Evolutionary conservation across 176 grass and related monocot genomes (phyloP).

Genomic region (Triticum monococcum): DNA sequence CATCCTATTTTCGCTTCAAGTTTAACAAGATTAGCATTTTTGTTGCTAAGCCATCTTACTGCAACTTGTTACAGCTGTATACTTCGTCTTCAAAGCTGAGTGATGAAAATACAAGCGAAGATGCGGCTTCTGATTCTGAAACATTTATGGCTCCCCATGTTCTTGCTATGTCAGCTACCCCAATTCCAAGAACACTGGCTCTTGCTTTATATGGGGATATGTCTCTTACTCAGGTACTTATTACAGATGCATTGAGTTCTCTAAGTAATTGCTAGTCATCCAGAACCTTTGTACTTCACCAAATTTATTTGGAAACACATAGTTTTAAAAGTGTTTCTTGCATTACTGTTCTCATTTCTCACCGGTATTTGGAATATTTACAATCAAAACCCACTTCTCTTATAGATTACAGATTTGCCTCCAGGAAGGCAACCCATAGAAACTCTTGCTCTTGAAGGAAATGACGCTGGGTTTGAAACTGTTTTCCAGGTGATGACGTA

Average conservation of each 20-base stretch:
- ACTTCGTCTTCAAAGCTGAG: conserved; percentile 41
- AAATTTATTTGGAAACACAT: conserved; percentile 12
- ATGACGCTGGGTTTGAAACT: conserved; percentile 72
- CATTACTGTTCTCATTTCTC: conserved; percentile 16
- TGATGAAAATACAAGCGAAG: conserved; percentile 41
- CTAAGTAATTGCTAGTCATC: not conserved
- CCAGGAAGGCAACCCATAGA: conserved; percentile 80
- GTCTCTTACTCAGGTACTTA: conserved; percentile 89
- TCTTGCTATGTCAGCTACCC: conserved; percentile 94
- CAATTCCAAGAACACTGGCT: conserved; percentile 93
- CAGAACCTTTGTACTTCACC: not conserved
- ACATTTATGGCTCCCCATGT: conserved; percentile 93
- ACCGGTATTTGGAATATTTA: conserved; percentile 20
- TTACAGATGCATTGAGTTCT: conserved; percentile 17
- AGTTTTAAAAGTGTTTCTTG: conserved; percentile 20
- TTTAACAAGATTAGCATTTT: conserved; percentile 10
- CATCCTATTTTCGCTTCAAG: conserved; percentile 23
- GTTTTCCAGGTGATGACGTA: conserved; percentile 69
- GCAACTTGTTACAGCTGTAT: conserved; percentile 57
- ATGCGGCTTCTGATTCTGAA: conserved; percentile 61
- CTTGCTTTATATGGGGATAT: conserved; percentile 96
- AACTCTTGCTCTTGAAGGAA: conserved; percentile 86
- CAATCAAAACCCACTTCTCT: not conserved
- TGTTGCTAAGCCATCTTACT: conserved; percentile 13
- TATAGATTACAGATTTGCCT: conserved; percentile 90